Base-by-base conservation (phyloP, 805 yeast species). In the Millerago galiae region DNA sequence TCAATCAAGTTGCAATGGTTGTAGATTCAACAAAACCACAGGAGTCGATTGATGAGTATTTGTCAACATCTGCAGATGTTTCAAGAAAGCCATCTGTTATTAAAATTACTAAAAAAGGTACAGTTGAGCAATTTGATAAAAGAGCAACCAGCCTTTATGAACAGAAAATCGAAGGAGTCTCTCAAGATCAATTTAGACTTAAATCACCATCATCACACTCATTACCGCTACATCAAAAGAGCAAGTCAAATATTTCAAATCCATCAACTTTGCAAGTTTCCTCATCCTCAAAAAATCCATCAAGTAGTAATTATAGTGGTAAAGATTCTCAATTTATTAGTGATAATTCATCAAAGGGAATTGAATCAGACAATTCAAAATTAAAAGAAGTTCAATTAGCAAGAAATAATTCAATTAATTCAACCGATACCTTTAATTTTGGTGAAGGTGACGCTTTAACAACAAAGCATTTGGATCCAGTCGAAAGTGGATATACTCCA, bases 371-470 rank as follows among this genome's bases (percentile, higher is more conserved):
- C 6, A 27, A n/a, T 11, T 30, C 32, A 12, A 26, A 29, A 12
- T 17, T 35, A 16, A 26, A 30, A 24, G 38, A 42, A 30, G 36
- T 18, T 13, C 25, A 16, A 27, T 9, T 33, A 4, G 8, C 30
- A 15, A 40, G 42, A 38, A 24, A 27, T 21, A 18, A 13, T 10
- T 27, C 43, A 8, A 12, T 38, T 13, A 24, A 34, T 30, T 46
- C 49, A 10, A 45, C 47, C 3, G 54, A 49, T 17, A 49, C 59
- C 2, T 53, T 54, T 28, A 51, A 53, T 34, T 49, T 51, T 34
- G 51, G 50, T 27, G 45, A 42, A 35, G 45, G 45, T 30, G 45
- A 42, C 31, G 17, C 8, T 17, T 16, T 42, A 32, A 38, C 39
- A 4, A 42, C 41, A 6, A 38, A 26, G 7, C 42, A 31, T 16